Percentiles rank a stretch among this genome's conserved stretches.
phyloP scores from a whole-genome alignment of 805 yeast genomes.

The Schwanniomyces yamadae region DNA sequence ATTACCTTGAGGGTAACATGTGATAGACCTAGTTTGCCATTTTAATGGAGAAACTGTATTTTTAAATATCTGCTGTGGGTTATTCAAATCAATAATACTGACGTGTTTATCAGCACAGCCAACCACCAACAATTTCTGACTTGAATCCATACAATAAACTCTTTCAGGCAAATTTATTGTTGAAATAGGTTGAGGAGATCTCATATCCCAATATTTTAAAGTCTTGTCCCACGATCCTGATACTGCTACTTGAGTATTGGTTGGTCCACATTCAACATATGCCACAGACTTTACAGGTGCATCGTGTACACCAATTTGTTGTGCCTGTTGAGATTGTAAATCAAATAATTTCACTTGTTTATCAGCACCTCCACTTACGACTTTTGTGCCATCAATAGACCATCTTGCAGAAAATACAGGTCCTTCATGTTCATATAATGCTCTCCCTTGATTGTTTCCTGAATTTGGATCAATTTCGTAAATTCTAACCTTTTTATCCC shows the following conservation, averaged over 20 bases:
- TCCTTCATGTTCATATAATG: conserved; percentile 83
- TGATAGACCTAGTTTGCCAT: conserved; percentile 80
- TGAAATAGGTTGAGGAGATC: conserved; percentile 78
- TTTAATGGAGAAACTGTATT: conserved; percentile 74
- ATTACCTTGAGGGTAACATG: conserved; percentile 87
- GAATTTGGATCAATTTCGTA: conserved; percentile 75
- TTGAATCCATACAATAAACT: conserved; percentile 84
- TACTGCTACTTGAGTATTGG: conserved; percentile 77
- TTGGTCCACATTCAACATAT: conserved; percentile 81
- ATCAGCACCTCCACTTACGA: conserved; percentile 83
- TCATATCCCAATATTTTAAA: conserved; percentile 89
- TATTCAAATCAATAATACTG: conserved; percentile 71
- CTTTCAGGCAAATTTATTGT: conserved; percentile 85
- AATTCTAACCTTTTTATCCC: conserved; percentile 94
- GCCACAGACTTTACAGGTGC: conserved; percentile 75
- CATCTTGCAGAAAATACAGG: conserved; percentile 84
- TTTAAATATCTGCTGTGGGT: conserved; percentile 81
- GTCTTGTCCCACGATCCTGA: conserved; percentile 98
- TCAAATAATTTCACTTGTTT: conserved; percentile 84
- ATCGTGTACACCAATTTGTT: conserved; percentile 84
- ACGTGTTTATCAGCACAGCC: conserved; percentile 91
- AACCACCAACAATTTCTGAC: conserved; percentile 81
- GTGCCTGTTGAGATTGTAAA: conserved; percentile 74
- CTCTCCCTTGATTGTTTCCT: conserved; percentile 85
- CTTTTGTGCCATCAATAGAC: conserved; percentile 83